Evolutionary conservation across 1,284 basidiomycete genomes (phyloP).

Genomic region (Malassezia obtusa): DNA sequence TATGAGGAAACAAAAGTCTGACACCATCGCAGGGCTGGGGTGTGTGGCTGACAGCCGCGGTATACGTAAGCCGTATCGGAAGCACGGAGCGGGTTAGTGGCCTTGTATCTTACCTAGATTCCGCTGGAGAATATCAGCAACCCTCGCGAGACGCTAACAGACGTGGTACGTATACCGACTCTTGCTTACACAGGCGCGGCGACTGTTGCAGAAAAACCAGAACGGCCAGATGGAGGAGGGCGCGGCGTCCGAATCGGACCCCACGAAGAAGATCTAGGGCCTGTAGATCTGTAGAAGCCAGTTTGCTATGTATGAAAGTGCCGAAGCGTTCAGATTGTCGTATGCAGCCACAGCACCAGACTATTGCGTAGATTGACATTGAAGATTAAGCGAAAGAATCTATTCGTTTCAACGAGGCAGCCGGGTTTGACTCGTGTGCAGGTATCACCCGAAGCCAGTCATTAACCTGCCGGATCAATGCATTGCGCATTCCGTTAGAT

Average conservation of each 20-base stretch:
- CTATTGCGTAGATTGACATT: no score
- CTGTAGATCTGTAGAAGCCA: background rate
- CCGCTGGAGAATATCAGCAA: conserved; percentile 1
- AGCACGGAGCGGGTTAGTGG: conserved; percentile 5
- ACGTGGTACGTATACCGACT: conserved; percentile 6
- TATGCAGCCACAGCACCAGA: no score
- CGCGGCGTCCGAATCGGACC: background rate
- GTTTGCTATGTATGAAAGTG: no score
- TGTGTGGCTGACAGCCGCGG: conserved; percentile 16
- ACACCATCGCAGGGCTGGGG: conserved; percentile 10
- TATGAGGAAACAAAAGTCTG: background rate
- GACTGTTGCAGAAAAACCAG: background rate
- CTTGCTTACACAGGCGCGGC: conserved; percentile 2
- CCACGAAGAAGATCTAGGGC: background rate
- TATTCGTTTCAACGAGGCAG: no score
- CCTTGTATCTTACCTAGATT: conserved; percentile 3
- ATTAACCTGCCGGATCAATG: no score
- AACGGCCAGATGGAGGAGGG: background rate
- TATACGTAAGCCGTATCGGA: conserved; percentile 15
- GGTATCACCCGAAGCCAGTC: no score
- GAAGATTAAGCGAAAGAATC: no score
- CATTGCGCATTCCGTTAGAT: no score
- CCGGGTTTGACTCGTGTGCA: no score
- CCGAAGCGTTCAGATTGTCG: no score
- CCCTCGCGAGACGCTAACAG: conserved; percentile 2